Conservation (phyloP, 805 yeast species). For the Ogataea trehalophila region DNA sequence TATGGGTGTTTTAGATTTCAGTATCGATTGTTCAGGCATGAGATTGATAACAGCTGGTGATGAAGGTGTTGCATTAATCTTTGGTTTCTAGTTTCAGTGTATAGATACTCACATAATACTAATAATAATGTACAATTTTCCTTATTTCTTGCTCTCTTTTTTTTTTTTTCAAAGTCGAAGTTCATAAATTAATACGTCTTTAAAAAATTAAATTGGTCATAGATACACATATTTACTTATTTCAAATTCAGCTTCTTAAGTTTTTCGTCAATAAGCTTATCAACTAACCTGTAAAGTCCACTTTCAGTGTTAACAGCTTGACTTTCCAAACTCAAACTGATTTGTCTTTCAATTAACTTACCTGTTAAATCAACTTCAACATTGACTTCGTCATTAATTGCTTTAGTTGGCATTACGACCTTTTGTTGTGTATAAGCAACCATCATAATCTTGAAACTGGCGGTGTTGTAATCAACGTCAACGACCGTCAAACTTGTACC, state of each 20-base stretch:
- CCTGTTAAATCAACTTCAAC: slow-evolving; percentile 96
- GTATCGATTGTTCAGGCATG: slow-evolving; percentile 57
- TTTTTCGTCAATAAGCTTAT: slow-evolving; percentile 42
- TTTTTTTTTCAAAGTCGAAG: not conserved
- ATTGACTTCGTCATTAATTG: slow-evolving; percentile 63
- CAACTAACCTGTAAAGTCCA: slow-evolving; percentile 45
- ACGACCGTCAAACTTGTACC: slow-evolving; percentile 92
- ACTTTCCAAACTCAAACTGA: slow-evolving; percentile 49
- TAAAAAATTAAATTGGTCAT: not conserved
- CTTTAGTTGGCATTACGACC: slow-evolving; percentile 68
- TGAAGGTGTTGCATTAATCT: slow-evolving; percentile 87
- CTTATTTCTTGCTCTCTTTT: not conserved
- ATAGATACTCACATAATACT: not conserved
- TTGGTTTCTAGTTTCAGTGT: slow-evolving; percentile 28
- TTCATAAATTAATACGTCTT: not conserved
- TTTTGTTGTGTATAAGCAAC: slow-evolving; percentile 83
- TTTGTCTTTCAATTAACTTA: slow-evolving; percentile 84
- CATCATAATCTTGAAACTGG: slow-evolving; percentile 79
- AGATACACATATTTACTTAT: not conserved
- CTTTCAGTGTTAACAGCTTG: slow-evolving; percentile 48
- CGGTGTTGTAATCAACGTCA: slow-evolving; percentile 54
- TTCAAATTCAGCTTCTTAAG: slow-evolving; percentile 17
- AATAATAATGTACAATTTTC: not conserved
- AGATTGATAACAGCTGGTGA: slow-evolving; percentile 91
- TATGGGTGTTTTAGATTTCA: slow-evolving; percentile 89